Conservation (phyloP, 2,329 filamentous ascomycete species). For the Fusarium buxicola region DNA sequence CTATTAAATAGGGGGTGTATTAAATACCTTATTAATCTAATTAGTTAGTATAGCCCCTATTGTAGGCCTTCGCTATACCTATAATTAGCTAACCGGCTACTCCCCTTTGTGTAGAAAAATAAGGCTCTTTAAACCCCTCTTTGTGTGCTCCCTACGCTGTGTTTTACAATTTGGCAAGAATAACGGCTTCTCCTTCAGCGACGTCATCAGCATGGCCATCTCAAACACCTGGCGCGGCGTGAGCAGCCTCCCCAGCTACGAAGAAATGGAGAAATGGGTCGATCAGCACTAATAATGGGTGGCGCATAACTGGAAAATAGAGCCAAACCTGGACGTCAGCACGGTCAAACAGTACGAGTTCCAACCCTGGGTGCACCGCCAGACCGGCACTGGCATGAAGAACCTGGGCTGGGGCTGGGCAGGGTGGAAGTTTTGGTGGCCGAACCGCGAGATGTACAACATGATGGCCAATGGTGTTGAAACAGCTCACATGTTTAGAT, state of each 20-base stretch:
- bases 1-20: no score
- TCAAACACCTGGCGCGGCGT: conserved; percentile 28
- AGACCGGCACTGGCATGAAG: conserved; percentile 57
- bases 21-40: no score
- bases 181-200: conserved; percentile 32
- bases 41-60: no score
- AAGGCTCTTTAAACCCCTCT: no score
- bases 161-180: no score
- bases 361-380: conserved; percentile 51
- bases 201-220: conserved; percentile 32
- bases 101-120: no score
- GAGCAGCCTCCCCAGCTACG: background rate
- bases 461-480: conserved; percentile 55
- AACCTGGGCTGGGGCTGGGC: conserved; percentile 55
- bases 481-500: conserved; percentile 54
- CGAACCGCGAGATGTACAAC: conserved; percentile 52
- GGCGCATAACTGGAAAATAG: conserved; percentile 9
- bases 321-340: conserved; percentile 18
- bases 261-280: conserved; percentile 28
- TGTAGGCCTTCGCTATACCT: no score
- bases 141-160: no score
- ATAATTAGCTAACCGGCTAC: no score
- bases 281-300: conserved; percentile 26
- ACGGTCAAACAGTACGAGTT: conserved; percentile 50
- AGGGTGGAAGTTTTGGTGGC: conserved; percentile 57